These are phyloP conservation scores for Wallacemonas sp. DNA, from an alignment of 208 protist species.

Conservation along the genomic window DNA sequence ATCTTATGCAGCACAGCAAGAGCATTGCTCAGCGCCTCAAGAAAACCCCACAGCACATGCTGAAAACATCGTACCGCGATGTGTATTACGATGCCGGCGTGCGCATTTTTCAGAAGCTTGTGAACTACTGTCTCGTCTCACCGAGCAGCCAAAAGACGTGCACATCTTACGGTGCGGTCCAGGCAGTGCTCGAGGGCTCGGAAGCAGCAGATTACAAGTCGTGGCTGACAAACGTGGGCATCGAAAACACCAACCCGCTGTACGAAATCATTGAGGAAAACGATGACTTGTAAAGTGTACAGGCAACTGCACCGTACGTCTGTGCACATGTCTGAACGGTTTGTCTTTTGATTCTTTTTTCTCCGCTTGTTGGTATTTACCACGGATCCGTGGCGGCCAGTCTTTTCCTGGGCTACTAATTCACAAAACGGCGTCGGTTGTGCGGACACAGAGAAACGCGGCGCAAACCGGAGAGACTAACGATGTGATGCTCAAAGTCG, in stretches of 20 bases:
- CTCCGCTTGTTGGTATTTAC: too few species aligned
- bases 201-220: slow-evolving; percentile 46
- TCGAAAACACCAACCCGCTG: slow-evolving; percentile 92
- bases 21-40: slow-evolving; percentile 67
- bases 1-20: slow-evolving; percentile 83
- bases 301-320: too few species aligned
- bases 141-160: slow-evolving; percentile 45
- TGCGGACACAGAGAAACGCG: too few species aligned
- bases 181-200: slow-evolving; percentile 36
- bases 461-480: too few species aligned
- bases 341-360: too few species aligned
- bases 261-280: slow-evolving; percentile 74
- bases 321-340: too few species aligned
- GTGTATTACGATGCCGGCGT: slow-evolving; percentile 82
- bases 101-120: slow-evolving; percentile 45
- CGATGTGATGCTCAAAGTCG: too few species aligned
- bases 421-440: too few species aligned
- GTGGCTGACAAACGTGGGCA: slow-evolving; percentile 88
- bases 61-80: slow-evolving; percentile 84
- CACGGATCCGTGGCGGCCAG: too few species aligned
- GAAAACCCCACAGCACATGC: slow-evolving; percentile 59
- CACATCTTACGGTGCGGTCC: slow-evolving; percentile 45
- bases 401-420: too few species aligned
- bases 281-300: slow-evolving; percentile 56
- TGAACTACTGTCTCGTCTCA: slow-evolving; percentile 66